A percentile compares a stretch with the other conserved stretches of the same genome.
These are phyloP conservation scores for Pichia manshurica DNA, from an alignment of 805 yeast species.

Conservation along the genomic window DNA sequence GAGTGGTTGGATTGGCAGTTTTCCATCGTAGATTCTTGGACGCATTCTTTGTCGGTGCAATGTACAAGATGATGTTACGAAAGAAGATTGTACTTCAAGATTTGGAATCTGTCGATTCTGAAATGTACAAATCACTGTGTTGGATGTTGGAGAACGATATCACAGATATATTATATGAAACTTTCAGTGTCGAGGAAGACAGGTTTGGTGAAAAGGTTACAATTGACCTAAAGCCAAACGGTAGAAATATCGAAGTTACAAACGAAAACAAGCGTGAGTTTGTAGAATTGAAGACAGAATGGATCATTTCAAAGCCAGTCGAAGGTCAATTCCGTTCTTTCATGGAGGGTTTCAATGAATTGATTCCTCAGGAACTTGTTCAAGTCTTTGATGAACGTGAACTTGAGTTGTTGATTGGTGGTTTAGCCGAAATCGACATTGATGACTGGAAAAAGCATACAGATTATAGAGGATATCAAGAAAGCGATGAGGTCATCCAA, in stretches of 20 bases:
- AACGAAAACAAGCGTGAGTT: conserved; percentile 94
- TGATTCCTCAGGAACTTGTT: conserved; percentile 93
- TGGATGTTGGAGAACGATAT: conserved; percentile 97
- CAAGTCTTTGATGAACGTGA: conserved; percentile 98
- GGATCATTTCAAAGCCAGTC: conserved; percentile 90
- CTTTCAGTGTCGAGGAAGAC: conserved; percentile 84
- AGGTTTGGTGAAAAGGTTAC: conserved; percentile 89
- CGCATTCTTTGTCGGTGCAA: conserved; percentile 97
- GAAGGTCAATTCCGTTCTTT: conserved; percentile 95
- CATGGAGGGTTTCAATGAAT: conserved; percentile 94
- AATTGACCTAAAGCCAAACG: conserved; percentile 85
- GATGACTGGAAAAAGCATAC: conserved; percentile 99
- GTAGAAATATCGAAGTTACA: conserved; percentile 83
- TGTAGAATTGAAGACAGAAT: conserved; percentile 89
- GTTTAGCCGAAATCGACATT: conserved; percentile 94
- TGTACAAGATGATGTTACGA: conserved; percentile 94
- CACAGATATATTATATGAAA: conserved; percentile 77
- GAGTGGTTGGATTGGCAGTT: conserved; percentile 96
- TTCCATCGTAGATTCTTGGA: conserved; percentile 97
- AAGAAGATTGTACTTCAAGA: conserved; percentile 94
- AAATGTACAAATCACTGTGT: conserved; percentile 86
- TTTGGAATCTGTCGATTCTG: conserved; percentile 98
- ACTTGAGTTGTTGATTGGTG: conserved; percentile 93
- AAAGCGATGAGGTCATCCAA: conserved; percentile 90
- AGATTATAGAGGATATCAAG: conserved; percentile 96